Base-by-base conservation (phyloP, 2,329 filamentous ascomycete species). In the Alternaria sp. region DNA sequence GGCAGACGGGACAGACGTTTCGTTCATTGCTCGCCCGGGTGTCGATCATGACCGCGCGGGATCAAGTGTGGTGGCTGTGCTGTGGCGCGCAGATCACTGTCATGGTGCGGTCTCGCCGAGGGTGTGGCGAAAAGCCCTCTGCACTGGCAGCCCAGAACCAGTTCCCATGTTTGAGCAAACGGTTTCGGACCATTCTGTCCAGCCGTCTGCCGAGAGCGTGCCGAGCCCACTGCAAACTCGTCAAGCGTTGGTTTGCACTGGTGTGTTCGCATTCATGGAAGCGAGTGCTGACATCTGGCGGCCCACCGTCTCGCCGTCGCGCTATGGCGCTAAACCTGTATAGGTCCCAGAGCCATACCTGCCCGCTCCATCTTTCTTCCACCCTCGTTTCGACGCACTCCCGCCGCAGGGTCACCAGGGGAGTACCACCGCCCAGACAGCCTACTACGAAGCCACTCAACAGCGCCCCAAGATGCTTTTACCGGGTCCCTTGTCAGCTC, bases 101-200 rank as follows among this genome's bases (percentile, higher is more conserved):
- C 39, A 43, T 41, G 47, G 54, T 53, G 64, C 70, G 70, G 70
- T 58, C 67, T 68, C 56, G 47, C 70, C 70, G 70, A 68, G 39
- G 38, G 16, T 61, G 70, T 73, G 70, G 70, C 70, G 62, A 73
- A 66, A 41, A 39, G 16, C 8, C 51, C 4, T 12, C 38, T 20
- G 32, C 42, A 67, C 68, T 72, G 65, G 64, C 49, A 51, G 57
- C n/a, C 28, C 7, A 24, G 36, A n/a, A 41, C 53, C 55, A 61
- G 43, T 49, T 52, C 60, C 41, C 51, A 51, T 57, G 48, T 53
- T 51, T 47, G 57, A 51, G 57, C 48, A 47, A 63, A 63, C 66
- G 62, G 65, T 58, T 66, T 55, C 57, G 61, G 59, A 43, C 44
- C 52, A 51, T 51, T 28, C 53, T 54, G 43, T 51, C 43, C 60